Evolutionary conservation across 441 rosid species (phyloP).

Genomic region (Monsonia emarginata): DNA sequence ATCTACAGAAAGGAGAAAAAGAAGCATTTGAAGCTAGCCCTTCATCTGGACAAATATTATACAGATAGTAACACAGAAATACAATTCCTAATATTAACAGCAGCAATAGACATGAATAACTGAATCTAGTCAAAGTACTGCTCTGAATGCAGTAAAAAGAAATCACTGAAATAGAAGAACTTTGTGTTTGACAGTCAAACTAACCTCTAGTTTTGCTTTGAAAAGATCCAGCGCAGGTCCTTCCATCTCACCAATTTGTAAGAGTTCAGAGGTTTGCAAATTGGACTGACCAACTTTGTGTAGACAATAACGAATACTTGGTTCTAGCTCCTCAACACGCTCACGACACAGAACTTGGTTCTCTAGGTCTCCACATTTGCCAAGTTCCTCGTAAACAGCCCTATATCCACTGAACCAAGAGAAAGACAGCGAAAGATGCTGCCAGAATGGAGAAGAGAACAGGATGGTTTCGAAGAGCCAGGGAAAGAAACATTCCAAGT

Average conservation of each 20-base stretch:
- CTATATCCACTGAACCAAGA: conserved; percentile 28
- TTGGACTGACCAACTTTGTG: conserved; percentile 90
- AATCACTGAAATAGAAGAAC: background rate
- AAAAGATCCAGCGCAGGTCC: conserved; percentile 86
- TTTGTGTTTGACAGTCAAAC: conserved; percentile 13
- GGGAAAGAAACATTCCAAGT: background rate
- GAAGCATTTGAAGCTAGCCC: background rate
- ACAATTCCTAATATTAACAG: background rate
- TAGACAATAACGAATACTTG: conserved; percentile 80
- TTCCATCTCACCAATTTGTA: conserved; percentile 91
- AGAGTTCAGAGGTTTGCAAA: conserved; percentile 71
- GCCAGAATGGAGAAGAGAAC: background rate
- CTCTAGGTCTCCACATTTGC: conserved; percentile 93
- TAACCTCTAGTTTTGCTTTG: conserved; percentile 75
- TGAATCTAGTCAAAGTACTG: background rate
- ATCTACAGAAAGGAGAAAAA: background rate
- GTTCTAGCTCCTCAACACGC: conserved; percentile 96
- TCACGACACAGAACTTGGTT: conserved; percentile 90
- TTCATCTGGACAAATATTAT: background rate
- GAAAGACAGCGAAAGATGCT: background rate
- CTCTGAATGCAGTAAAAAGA: conserved; percentile 1
- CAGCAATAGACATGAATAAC: background rate
- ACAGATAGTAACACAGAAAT: background rate
- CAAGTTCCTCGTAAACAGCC: conserved; percentile 96
- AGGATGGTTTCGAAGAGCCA: background rate